A percentile compares a stretch with the other conserved stretches of the same genome.
phyloP scores from a whole-genome alignment of 192 early-diverging fungal species.

The Glomus cerebriforme region DNA sequence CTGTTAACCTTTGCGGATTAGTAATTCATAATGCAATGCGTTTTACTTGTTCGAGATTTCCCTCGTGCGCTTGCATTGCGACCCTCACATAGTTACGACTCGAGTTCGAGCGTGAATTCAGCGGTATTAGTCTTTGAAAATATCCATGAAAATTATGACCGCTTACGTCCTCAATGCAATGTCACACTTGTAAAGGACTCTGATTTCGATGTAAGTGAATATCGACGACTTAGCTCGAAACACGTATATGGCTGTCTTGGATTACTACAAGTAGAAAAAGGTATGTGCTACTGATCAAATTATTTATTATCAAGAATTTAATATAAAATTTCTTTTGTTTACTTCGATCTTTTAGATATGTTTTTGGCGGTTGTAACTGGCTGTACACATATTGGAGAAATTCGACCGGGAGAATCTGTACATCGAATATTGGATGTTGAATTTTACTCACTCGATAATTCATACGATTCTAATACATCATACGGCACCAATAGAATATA shows the following conservation, averaged over 20 bases:
- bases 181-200: not conserved
- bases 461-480: conserved; percentile 66
- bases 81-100: not conserved
- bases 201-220: not conserved
- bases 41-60: not conserved
- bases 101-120: not conserved
- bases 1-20: not conserved
- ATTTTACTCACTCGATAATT: conserved; percentile 77
- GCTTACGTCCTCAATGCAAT: conserved; percentile 6
- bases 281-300: conserved; percentile 38
- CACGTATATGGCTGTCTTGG: conserved; percentile 59
- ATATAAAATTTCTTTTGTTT: conserved; percentile 31
- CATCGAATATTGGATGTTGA: conserved; percentile 72
- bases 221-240: conserved; percentile 9
- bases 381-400: conserved; percentile 61
- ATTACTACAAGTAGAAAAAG: conserved; percentile 50
- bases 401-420: conserved; percentile 61
- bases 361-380: conserved; percentile 71
- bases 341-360: conserved; percentile 53
- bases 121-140: conserved; percentile 4
- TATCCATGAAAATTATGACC: not conserved
- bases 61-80: not conserved
- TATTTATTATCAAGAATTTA: not conserved
- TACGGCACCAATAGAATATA: conserved; percentile 40
- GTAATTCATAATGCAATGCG: conserved; percentile 5